Percentiles rank a stretch among this genome's conserved stretches.
These are phyloP conservation scores for Streptanthus diversifolius DNA, from an alignment of 345 rosid species.

Conservation along the genomic window DNA sequence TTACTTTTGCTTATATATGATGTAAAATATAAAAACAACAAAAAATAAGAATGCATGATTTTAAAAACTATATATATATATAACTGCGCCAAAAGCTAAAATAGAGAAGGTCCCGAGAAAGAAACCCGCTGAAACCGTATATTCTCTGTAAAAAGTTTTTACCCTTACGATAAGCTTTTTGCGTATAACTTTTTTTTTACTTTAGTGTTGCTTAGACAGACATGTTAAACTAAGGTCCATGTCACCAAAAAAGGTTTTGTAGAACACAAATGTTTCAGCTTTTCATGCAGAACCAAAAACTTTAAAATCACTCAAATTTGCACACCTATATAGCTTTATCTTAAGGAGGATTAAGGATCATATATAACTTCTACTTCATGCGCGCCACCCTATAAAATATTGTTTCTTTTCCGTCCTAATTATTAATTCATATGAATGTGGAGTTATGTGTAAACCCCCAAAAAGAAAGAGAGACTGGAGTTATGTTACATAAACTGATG, in stretches of 20 bases:
- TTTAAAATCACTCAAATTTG: background rate
- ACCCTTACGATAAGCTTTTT: conserved; percentile 53
- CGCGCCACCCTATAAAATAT: conserved; percentile 16
- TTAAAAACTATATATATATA: background rate
- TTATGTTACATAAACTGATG: background rate
- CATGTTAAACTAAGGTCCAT: conserved; percentile 21
- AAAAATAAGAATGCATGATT: background rate
- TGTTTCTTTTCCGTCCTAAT: background rate
- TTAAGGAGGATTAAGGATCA: conserved; percentile 24
- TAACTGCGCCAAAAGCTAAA: conserved; percentile 29
- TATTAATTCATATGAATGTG: conserved; percentile 13
- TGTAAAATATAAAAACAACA: background rate
- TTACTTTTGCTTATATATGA: background rate
- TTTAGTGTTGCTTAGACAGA: conserved; percentile 16
- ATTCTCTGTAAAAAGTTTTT: conserved; percentile 56
- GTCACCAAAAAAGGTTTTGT: conserved; percentile 34
- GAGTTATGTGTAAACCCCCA: background rate
- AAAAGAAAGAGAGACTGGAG: background rate
- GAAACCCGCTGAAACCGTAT: conserved; percentile 52
- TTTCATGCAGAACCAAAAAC: conserved; percentile 25
- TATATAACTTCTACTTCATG: conserved; percentile 22
- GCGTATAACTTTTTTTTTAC: background rate
- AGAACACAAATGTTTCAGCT: conserved; percentile 34
- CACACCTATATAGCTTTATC: conserved; percentile 3
- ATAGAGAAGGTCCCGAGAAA: conserved; percentile 34